Evolutionary conservation across 192 early-diverging fungal genomes (phyloP), one percentile per base, ranked within the genome.

Genomic region (Phycomyces nitens): DNA sequence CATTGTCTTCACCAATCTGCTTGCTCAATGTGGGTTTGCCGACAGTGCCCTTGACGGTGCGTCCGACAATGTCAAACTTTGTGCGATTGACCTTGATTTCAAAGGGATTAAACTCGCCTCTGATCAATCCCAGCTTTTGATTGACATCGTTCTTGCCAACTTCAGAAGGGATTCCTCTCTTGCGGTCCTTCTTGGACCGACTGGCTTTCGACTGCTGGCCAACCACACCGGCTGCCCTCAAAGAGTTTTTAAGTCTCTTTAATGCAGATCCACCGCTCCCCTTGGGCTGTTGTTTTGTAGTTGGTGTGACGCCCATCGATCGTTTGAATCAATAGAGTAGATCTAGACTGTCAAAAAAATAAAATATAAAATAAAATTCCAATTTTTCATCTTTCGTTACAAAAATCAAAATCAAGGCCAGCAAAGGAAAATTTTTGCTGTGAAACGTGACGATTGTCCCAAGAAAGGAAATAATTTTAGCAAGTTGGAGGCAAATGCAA

Each of bases 1-100:
- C 82, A 64, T 84, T 89, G 60, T 98, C 91, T 39, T 92, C 82
- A 6, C 90, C 93, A 50, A 85, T 75, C 73, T 95, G 92, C 64
- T 91, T 87, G 6, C 89, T 84, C 47, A 88, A 51, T 0, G 88
- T 84, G 2, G 96, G 95, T 34, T 87, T 89, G 2, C 96, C 97
- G 15, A 71, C 66, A n/a, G 79, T 77, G 55, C 94, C 92, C 54
- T 93, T 93, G 41, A 90, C 79, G 62, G 88, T 94, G 11, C 89
- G 80, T 20, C 91, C 92, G 15, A 97, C 67, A 3, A 97, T 84
- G 21, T 91, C 86, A 64, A 92, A 88, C 73, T 98, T 96, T 58
- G 77, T 80, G 20, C 80, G 80, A 62, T 87, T 91, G 53, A 87
- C 71, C 74, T 95, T 90, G 58, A 89, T 69, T 62, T 98, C 97